Conservation (phyloP, 768 basidiomycete genomes). For the Trametes cingulata region DNA sequence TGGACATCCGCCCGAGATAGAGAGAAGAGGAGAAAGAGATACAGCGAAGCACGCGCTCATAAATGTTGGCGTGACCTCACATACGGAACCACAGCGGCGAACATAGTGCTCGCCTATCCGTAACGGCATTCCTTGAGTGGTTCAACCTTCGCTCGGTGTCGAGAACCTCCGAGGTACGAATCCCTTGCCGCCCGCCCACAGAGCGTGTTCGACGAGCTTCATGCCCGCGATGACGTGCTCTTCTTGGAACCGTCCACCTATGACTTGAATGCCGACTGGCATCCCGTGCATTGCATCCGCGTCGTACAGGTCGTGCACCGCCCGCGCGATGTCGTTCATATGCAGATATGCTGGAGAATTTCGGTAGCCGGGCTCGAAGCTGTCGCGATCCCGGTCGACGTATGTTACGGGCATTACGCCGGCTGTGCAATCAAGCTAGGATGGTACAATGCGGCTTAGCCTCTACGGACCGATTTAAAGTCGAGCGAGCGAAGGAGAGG, state of each 20-base stretch:
- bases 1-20: not conserved
- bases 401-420: constrained; percentile 47
- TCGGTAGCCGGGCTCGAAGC: constrained; percentile 26
- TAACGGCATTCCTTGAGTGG: too few relatives aligned
- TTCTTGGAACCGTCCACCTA: constrained; percentile 46
- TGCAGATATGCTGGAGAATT: constrained; percentile 23
- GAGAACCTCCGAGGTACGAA: constrained; percentile 16
- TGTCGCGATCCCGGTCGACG: constrained; percentile 39
- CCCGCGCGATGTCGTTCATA: constrained; percentile 42
- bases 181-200: constrained; percentile 16
- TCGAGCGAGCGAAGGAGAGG: not conserved
- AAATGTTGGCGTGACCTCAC: not conserved
- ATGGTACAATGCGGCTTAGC: too few relatives aligned
- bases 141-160: not conserved
- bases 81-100: too few relatives aligned
- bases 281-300: constrained; percentile 44
- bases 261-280: constrained; percentile 46
- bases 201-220: constrained; percentile 37
- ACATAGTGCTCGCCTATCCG: too few relatives aligned
- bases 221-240: constrained; percentile 51
- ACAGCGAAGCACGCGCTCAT: not conserved
- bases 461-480: too few relatives aligned
- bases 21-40: not conserved
- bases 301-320: constrained; percentile 44
- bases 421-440: constrained; percentile 49